Evolutionary conservation across 179 eudicot genomes (phyloP).

Genomic region (Spinacia oleracea): DNA sequence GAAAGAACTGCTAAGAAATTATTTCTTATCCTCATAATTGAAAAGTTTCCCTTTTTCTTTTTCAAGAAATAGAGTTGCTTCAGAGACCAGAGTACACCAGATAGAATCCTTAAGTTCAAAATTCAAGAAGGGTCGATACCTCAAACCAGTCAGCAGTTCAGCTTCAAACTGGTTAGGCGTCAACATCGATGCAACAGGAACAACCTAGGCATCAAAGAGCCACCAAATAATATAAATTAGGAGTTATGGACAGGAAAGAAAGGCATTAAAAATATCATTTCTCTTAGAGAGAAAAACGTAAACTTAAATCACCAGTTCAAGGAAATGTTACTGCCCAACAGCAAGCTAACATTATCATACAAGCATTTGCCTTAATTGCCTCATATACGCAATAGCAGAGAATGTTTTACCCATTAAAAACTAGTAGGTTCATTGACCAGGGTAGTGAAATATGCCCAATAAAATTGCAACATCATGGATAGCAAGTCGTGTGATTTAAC

Average conservation of each 20-base stretch:
- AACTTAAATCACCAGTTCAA: background rate
- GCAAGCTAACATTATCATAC: background rate
- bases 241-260: background rate
- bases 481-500: background rate
- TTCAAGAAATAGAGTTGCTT: background rate
- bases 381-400: background rate
- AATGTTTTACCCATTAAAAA: background rate
- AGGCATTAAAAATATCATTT: background rate
- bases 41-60: too few species aligned
- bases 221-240: background rate
- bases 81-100: slow-evolving; percentile 2
- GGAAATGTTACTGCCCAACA: background rate
- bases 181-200: slow-evolving; percentile 96
- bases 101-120: background rate
- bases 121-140: slow-evolving; percentile 44
- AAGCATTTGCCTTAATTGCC: slow-evolving; percentile 4
- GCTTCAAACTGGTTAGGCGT: slow-evolving; percentile 99
- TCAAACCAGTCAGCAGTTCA: slow-evolving; percentile 75
- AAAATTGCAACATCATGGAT: background rate
- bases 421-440: background rate
- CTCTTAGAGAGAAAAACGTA: background rate
- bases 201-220: slow-evolving; percentile 56
- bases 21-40: background rate
- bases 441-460: background rate
- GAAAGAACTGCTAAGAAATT: background rate